A percentile compares a stretch with the other conserved stretches of the same genome.
Conservation (phyloP, 257 asterid genomes). For the Linderniella brevidens region DNA sequence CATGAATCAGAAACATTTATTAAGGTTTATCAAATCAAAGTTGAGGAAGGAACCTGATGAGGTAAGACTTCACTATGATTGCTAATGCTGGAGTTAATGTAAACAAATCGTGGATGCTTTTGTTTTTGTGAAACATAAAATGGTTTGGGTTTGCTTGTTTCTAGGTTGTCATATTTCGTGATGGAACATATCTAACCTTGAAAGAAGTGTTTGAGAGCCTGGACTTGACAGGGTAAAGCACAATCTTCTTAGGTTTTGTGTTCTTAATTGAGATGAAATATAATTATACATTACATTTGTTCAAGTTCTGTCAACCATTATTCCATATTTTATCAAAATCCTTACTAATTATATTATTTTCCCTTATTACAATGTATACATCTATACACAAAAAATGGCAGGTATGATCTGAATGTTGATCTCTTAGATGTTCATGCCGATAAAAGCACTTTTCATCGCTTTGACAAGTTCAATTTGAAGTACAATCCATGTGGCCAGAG, state of each 20-base stretch:
- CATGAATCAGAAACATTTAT: constrained; percentile 96
- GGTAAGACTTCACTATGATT: too few species aligned
- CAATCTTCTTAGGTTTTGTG: constrained; percentile 1
- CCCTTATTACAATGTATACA: not conserved
- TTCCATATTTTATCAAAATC: too few species aligned
- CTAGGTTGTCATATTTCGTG: constrained; percentile 90
- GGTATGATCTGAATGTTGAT: constrained; percentile 95
- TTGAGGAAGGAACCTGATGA: constrained; percentile 97
- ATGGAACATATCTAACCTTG: constrained; percentile 84
- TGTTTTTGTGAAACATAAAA: too few species aligned
- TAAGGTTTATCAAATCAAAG: constrained; percentile 87
- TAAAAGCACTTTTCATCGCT: constrained; percentile 98
- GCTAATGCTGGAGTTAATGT: constrained; percentile 4
- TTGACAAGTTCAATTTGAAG: constrained; percentile 94
- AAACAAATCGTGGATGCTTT: not conserved
- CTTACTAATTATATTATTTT: not conserved
- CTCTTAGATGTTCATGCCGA: constrained; percentile 97
- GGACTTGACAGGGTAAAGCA: constrained; percentile 78
- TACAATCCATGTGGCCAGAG: constrained; percentile 99
- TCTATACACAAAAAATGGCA: constrained; percentile 12
- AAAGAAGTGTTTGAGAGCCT: constrained; percentile 92
- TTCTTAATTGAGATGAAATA: too few species aligned
- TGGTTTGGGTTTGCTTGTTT: constrained; percentile 9
- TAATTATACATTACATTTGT: too few species aligned
- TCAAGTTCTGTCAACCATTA: too few species aligned